Percentiles rank a stretch among this genome's conserved stretches.
These are phyloP conservation scores for Phaeosphaeriaceae sp. DNA, from an alignment of 2,329 filamentous ascomycete species.

Conservation along the genomic window DNA sequence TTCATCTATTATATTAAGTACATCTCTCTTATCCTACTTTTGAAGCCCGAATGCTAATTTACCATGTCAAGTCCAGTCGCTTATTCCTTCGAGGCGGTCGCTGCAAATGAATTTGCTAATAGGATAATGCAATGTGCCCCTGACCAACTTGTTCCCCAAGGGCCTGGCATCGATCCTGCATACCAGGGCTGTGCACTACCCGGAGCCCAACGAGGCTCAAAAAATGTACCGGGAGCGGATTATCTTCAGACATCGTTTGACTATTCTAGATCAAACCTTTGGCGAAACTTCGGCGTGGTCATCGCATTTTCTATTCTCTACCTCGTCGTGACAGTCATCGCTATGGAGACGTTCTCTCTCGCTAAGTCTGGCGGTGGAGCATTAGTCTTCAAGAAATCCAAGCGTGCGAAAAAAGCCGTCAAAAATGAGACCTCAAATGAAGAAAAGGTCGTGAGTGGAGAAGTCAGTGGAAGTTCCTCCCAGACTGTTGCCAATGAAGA, in stretches of 20 bases:
- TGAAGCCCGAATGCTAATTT: not conserved
- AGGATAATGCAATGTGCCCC: slow-evolving; percentile 64
- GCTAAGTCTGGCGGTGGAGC: slow-evolving; percentile 68
- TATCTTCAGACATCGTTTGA: slow-evolving; percentile 64
- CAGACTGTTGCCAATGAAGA: slow-evolving; percentile 31
- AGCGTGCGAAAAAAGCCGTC: slow-evolving; percentile 62
- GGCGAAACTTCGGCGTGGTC: slow-evolving; percentile 79
- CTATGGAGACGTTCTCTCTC: slow-evolving; percentile 72
- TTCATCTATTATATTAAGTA: slow-evolving; percentile 9
- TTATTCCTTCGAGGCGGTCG: slow-evolving; percentile 71
- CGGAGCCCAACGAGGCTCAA: slow-evolving; percentile 61
- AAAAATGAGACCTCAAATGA: slow-evolving; percentile 60
- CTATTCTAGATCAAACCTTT: slow-evolving; percentile 64
- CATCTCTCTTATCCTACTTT: not conserved
- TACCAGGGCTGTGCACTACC: slow-evolving; percentile 69
- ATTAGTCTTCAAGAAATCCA: slow-evolving; percentile 73
- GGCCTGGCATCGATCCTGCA: slow-evolving; percentile 60
- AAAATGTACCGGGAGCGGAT: slow-evolving; percentile 58
- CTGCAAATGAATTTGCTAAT: slow-evolving; percentile 69
- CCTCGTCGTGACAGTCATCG: slow-evolving; percentile 72
- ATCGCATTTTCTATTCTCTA: slow-evolving; percentile 79
- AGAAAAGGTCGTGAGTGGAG: slow-evolving; percentile 57
- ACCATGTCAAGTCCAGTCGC: slow-evolving; percentile 56
- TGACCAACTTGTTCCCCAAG: slow-evolving; percentile 65
- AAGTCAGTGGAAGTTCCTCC: slow-evolving; percentile 27